Base-by-base conservation (phyloP, 768 basidiomycete genomes). In the Hysterangium stoloniferum region DNA sequence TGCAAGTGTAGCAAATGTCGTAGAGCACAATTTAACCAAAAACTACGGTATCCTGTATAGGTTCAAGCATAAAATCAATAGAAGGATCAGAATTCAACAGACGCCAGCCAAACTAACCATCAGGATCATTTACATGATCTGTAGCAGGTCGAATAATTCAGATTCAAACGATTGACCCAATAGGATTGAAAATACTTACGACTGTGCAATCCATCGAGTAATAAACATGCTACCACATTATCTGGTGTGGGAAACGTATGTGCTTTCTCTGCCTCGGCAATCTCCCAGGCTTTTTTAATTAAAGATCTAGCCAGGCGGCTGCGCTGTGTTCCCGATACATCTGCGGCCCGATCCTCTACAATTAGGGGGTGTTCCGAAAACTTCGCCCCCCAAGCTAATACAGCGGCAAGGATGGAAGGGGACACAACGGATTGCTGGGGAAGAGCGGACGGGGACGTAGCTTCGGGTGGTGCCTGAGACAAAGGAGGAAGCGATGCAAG, bases 301-400 rank as follows among this genome's bases (percentile, higher is more conserved):
- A 95, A 67, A 1, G 83, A 69, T 66, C 81, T 86, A 3, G 88
- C 86, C 6, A 97, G 68, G 32, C 79, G 64, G 64, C 91, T 91
- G 61, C 89, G 84, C 5, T 80, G 79, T 40, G 38, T 74, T 13
- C 17, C 54, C 52, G 27, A 52, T 42, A 22, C 70, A 43, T 78
- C 80, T 52, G 80, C 79, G 45, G 76, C 71, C 36, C 91, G 76
- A 68, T 95, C 93, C 29, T 80, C 78, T 19, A 82, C 74, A 41
- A 96, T 79, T 54, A 92, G 67, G 0, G 86, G 83, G 61, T 95
- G 89, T 59, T 96, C 93, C 3, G 90, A 92, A 64, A 95, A 95
- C 59, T 92, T 91, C 32, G 88, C 83, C 25, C 93, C 93, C 85
- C 87, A 94, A 0, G 91, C 88, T 46, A 96, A 70, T 7, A 93